Evolutionary conservation across 352 stramenopile species (phyloP).

Genomic region (Phytophthora foliorum): DNA sequence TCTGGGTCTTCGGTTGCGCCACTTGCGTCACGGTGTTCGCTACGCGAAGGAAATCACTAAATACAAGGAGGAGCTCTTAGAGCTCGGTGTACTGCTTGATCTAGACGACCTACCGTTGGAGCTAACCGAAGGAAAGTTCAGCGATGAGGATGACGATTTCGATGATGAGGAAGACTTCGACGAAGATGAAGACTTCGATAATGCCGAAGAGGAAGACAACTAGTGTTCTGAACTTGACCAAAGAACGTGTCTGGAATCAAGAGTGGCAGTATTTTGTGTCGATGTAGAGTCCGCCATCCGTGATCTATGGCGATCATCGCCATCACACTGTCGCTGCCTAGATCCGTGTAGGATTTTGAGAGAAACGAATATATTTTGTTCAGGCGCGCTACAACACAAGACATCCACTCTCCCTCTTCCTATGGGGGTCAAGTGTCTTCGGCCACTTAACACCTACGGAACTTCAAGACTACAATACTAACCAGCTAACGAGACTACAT

Average conservation of each 20-base stretch:
- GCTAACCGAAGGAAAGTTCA: neutral
- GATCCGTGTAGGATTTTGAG: constrained; percentile 27
- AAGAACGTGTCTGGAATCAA: neutral
- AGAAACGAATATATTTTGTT: constrained; percentile 32
- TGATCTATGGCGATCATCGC: neutral
- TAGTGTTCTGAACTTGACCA: constrained; percentile 24
- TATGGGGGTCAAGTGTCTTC: constrained; percentile 8
- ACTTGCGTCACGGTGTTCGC: constrained; percentile 72
- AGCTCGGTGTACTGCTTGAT: constrained; percentile 43
- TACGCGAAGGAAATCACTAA: constrained; percentile 73
- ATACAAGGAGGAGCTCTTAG: constrained; percentile 54
- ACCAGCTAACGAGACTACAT: constrained; percentile 29
- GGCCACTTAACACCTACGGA: constrained; percentile 2
- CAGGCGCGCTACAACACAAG: constrained; percentile 23
- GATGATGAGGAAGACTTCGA: constrained; percentile 23
- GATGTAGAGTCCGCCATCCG: constrained; percentile 13
- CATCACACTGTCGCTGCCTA: neutral
- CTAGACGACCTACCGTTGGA: constrained; percentile 13
- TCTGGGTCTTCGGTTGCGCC: constrained; percentile 70
- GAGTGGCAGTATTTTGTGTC: too few species aligned
- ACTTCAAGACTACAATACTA: constrained; percentile 10
- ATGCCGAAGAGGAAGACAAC: constrained; percentile 4
- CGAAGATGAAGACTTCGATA: constrained; percentile 5
- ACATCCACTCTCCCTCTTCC: constrained; percentile 32
- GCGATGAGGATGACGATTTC: constrained; percentile 14